Conservation (phyloP, 805 yeast species). For the Candida vaughaniae region DNA sequence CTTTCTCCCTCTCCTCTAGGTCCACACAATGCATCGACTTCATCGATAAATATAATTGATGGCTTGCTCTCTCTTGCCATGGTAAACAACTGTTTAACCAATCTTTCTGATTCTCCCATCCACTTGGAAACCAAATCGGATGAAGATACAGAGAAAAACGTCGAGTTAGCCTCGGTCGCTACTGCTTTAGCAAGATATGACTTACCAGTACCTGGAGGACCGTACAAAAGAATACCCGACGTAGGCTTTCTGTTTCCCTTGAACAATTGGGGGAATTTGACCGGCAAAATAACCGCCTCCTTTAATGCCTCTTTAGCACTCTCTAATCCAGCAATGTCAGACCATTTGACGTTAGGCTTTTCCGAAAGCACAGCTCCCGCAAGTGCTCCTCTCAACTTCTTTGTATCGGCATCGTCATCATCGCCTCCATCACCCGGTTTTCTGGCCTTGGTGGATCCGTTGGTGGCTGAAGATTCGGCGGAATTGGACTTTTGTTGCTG, state of each 20-base stretch:
- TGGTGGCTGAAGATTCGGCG: slow-evolving; percentile 52
- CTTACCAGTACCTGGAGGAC: slow-evolving; percentile 94
- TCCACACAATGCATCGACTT: slow-evolving; percentile 96
- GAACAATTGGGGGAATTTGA: slow-evolving; percentile 91
- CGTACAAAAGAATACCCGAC: slow-evolving; percentile 73
- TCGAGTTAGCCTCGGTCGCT: slow-evolving; percentile 96
- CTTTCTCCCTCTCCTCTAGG: slow-evolving; percentile 98
- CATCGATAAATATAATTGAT: slow-evolving; percentile 93
- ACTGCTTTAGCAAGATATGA: slow-evolving; percentile 97
- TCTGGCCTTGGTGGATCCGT: slow-evolving; percentile 58
- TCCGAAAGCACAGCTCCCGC: slow-evolving; percentile 90
- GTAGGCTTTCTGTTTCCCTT: slow-evolving; percentile 94
- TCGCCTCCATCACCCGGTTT: slow-evolving; percentile 45
- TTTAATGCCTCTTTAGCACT: slow-evolving; percentile 94
- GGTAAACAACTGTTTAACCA: slow-evolving; percentile 89
- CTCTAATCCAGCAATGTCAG: slow-evolving; percentile 94
- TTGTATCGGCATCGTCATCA: slow-evolving; percentile 76
- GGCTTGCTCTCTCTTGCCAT: slow-evolving; percentile 98
- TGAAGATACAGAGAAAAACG: slow-evolving; percentile 94
- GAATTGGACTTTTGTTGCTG: slow-evolving; percentile 44
- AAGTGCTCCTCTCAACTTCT: slow-evolving; percentile 85
- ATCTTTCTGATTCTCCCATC: slow-evolving; percentile 99
- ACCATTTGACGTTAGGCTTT: slow-evolving; percentile 91
- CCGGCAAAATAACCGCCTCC: slow-evolving; percentile 96
- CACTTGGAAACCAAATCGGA: slow-evolving; percentile 95